Conservation (phyloP, 352 stramenopile genomes). For the Phytophthora citricola region DNA sequence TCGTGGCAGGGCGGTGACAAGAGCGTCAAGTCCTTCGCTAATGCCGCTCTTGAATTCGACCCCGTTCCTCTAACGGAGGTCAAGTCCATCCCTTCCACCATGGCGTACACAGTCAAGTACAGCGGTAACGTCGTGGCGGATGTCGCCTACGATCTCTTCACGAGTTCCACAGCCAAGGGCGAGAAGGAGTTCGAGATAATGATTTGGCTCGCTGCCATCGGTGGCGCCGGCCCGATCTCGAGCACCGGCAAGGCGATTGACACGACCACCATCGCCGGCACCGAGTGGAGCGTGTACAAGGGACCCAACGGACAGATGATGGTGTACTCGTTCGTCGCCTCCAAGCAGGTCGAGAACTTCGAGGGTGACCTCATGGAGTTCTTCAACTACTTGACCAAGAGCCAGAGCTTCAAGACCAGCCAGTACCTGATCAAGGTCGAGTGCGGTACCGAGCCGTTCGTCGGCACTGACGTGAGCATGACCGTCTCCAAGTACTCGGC, state of each 20-base stretch:
- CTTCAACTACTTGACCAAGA: constrained; percentile 41
- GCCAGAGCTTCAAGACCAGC: constrained; percentile 35
- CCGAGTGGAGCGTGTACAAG: constrained; percentile 39
- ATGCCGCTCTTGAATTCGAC: constrained; percentile 48
- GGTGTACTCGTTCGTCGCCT: constrained; percentile 56
- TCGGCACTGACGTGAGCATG: constrained; percentile 34
- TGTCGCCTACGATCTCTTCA: constrained; percentile 52
- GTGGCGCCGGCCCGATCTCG: constrained; percentile 43
- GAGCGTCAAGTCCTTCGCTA: constrained; percentile 57
- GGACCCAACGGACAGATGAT: constrained; percentile 44
- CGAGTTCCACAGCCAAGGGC: constrained; percentile 36
- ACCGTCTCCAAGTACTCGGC: constrained; percentile 45
- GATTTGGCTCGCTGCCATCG: constrained; percentile 50
- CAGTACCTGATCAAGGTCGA: constrained; percentile 52
- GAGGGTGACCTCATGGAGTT: constrained; percentile 47
- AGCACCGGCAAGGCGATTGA: constrained; percentile 42
- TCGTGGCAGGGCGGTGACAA: constrained; percentile 41
- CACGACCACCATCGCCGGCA: constrained; percentile 34
- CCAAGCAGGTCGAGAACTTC: constrained; percentile 33
- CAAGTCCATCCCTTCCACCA: constrained; percentile 49
- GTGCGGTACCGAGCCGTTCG: constrained; percentile 49
- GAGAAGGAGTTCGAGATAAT: constrained; percentile 58
- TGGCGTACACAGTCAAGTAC: constrained; percentile 50
- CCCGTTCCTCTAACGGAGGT: constrained; percentile 40
- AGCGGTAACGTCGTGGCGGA: constrained; percentile 40